Conservation (phyloP, 1,139 yeast genomes). For the Pichia sp. region DNA sequence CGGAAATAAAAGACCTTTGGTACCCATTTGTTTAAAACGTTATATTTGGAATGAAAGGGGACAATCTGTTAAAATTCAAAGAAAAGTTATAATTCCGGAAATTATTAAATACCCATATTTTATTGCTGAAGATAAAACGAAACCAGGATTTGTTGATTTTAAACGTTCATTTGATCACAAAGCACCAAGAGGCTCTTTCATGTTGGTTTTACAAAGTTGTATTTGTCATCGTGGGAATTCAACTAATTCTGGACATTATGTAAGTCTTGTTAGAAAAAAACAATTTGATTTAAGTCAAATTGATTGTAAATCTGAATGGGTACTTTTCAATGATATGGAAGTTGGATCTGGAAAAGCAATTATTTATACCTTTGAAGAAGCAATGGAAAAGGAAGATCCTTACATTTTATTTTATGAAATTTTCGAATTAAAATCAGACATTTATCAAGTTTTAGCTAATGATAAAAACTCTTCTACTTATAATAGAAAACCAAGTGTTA, state of each 20-base stretch:
- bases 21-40: constrained; percentile 70
- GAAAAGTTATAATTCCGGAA: constrained; percentile 62
- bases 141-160: constrained; percentile 28
- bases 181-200: constrained; percentile 45
- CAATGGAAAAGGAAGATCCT: constrained; percentile 61
- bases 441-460: constrained; percentile 12
- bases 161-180: constrained; percentile 28
- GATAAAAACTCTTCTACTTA: constrained; percentile 23
- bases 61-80: constrained; percentile 47
- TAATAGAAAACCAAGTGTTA: constrained; percentile 16
- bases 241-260: constrained; percentile 66
- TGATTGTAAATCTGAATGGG: constrained; percentile 42
- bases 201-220: constrained; percentile 67
- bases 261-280: constrained; percentile 47
- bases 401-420: constrained; percentile 66
- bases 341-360: constrained; percentile 39
- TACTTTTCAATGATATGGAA: constrained; percentile 60
- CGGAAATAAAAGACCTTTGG: constrained; percentile 53
- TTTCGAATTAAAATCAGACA: constrained; percentile 36
- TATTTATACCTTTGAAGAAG: constrained; percentile 48
- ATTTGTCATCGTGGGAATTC: constrained; percentile 68
- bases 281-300: constrained; percentile 30
- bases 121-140: constrained; percentile 57
- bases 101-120: constrained; percentile 63
- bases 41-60: constrained; percentile 48